Base-by-base conservation (phyloP, 2,329 filamentous ascomycete species). In the Helotiales sp. region DNA sequence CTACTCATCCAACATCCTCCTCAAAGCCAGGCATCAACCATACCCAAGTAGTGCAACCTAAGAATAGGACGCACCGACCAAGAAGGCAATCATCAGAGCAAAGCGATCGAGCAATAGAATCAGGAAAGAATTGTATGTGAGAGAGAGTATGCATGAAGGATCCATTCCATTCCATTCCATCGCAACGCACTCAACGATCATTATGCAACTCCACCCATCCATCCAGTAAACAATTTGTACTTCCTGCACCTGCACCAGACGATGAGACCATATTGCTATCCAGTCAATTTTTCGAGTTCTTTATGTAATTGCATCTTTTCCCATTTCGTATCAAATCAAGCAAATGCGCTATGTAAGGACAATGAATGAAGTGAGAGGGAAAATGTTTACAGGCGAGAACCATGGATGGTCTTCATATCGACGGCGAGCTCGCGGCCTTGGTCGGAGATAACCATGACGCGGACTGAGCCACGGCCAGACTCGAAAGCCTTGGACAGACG, bases 401-500 rank as follows among this genome's bases (percentile, higher is more conserved):
- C 85, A 81, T 99, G 95, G 74, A 98, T 90, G 74, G 96, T 90
- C 90, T 97, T 98, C 87, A 96, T 95, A 85, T 99, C 95, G 69
- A 99, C 95, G 70, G 90, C 93, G 73, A 99, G 87, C 86, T 99
- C 95, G 71, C 89, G 87, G 70, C 92, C 93, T 71, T 88, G 83
- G 77, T 99, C 95, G 77, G 87, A 91, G 79, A 99, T 93, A 77
- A 99, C 95, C 63, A 98, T 87, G 72, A 96, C 92, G 69, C 95
- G 91, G 73, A 99, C 90, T 74, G 87, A 92, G 76, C 95, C 95
- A 75, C 93, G 90, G 75, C 95, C 95, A 69, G 91, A 88, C 79
- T 91, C 87, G 77, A 97, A 99, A 67, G 92, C 85, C 67, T 89
- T 85, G 70, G 84, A 79, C 67, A 99, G 89, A 70, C 93, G 91